These are phyloP conservation scores for Termitomyces sp. DNA, from an alignment of 768 basidiomycete species.

Conservation along the genomic window DNA sequence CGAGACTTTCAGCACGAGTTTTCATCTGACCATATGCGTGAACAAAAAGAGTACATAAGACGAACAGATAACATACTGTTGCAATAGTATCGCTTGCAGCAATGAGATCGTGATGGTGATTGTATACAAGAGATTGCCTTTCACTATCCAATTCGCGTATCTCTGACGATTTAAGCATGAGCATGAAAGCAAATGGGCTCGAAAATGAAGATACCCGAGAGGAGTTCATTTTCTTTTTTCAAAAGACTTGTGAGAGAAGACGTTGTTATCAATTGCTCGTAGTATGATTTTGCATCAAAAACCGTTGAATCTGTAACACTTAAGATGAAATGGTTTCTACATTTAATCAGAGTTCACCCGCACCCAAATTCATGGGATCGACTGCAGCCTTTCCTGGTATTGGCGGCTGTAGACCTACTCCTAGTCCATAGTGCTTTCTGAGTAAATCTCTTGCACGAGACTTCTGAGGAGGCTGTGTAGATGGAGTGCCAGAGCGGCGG, in stretches of 20 bases:
- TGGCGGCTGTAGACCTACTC: constrained; percentile 66
- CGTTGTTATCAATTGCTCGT: constrained; percentile 81
- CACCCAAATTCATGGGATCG: constrained; percentile 83
- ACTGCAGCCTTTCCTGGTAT: constrained; percentile 48
- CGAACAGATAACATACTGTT: constrained; percentile 43
- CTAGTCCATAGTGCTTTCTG: constrained; percentile 84
- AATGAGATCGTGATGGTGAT: constrained; percentile 93
- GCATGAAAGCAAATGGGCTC: background rate
- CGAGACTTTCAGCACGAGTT: constrained; percentile 77
- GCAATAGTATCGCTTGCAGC: constrained; percentile 91
- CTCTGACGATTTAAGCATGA: constrained; percentile 39
- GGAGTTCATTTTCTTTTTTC: constrained; percentile 77
- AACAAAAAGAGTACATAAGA: background rate
- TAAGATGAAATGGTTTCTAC: background rate
- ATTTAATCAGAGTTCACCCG: constrained; percentile 21
- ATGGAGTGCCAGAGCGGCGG: constrained; percentile 20
- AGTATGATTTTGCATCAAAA: constrained; percentile 82
- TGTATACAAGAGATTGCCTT: constrained; percentile 87
- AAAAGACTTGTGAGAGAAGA: constrained; percentile 69
- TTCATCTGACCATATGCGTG: constrained; percentile 62
- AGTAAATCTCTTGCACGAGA: constrained; percentile 70
- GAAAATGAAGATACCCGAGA: constrained; percentile 44
- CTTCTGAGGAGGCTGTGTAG: constrained; percentile 36
- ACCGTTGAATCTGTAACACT: constrained; percentile 64
- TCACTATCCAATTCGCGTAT: constrained; percentile 86